A percentile compares a stretch with the other conserved stretches of the same genome.
Evolutionary conservation across 768 basidiomycete species (phyloP).

Genomic region (Termitomyces sp.): DNA sequence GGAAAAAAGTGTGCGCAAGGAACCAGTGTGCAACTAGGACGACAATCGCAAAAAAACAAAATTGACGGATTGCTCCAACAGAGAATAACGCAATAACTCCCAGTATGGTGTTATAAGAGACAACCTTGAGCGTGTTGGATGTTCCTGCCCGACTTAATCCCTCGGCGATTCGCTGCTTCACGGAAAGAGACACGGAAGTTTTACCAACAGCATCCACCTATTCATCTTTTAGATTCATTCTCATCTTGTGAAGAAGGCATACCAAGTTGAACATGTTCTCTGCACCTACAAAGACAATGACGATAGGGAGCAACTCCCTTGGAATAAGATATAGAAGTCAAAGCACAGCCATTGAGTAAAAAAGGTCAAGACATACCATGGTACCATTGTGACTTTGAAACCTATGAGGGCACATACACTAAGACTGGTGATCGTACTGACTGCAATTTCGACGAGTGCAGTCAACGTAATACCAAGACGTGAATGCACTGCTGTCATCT

Average conservation of each 20-base stretch:
- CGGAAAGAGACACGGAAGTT: conserved; percentile 81
- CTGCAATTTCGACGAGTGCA: conserved; percentile 84
- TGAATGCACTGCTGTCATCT: conserved; percentile 84
- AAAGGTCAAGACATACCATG: conserved; percentile 53
- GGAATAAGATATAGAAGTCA: background rate
- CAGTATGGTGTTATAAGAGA: conserved; percentile 78
- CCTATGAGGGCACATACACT: conserved; percentile 90
- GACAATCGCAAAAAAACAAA: conserved; percentile 90
- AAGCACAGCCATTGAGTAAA: background rate
- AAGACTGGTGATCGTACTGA: conserved; percentile 90
- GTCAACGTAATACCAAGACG: conserved; percentile 90
- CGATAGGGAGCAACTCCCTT: conserved; percentile 87
- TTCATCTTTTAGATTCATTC: conserved; percentile 5
- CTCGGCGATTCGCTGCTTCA: conserved; percentile 87
- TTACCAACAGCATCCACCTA: conserved; percentile 81
- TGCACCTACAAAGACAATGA: conserved; percentile 91
- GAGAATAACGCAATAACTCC: conserved; percentile 71
- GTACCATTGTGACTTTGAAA: conserved; percentile 85
- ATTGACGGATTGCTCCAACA: conserved; percentile 81
- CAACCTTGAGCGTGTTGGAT: conserved; percentile 88
- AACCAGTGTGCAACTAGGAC: conserved; percentile 97
- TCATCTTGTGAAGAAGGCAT: conserved; percentile 18
- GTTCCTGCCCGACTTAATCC: conserved; percentile 88
- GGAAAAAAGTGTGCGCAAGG: conserved; percentile 92
- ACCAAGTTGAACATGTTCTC: conserved; percentile 98